These are phyloP conservation scores for Melocanna baccifera DNA, from an alignment of 176 grass and related monocot species.

Conservation along the genomic window DNA sequence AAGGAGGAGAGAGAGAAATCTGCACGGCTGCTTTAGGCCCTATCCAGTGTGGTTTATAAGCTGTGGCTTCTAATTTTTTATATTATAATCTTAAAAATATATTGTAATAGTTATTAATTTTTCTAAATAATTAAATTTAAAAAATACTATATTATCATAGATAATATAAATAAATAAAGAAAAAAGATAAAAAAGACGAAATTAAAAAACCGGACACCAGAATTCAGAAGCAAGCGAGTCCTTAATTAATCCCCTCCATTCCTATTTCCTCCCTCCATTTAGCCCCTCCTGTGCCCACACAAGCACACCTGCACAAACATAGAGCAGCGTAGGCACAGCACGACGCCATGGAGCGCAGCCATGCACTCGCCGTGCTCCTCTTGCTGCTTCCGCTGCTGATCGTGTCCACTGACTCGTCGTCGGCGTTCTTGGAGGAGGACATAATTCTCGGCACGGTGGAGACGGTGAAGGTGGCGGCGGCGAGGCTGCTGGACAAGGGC, in stretches of 20 bases:
- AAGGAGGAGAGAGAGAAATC: neutral
- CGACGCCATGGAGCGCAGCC: neutral
- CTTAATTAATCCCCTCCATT: conserved; percentile 10
- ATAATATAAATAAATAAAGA: too few species aligned
- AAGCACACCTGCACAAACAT: neutral
- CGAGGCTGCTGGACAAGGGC: neutral
- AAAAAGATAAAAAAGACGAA: too few species aligned
- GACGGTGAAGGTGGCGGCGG: neutral
- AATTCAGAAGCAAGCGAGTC: too few species aligned
- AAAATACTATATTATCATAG: too few species aligned
- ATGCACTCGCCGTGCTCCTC: neutral
- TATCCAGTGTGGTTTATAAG: too few species aligned
- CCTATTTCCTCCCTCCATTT: neutral
- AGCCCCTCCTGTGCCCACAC: neutral
- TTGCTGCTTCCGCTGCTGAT: neutral
- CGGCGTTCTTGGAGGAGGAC: conserved; percentile 37
- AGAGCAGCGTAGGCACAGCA: neutral
- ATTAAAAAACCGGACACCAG: too few species aligned
- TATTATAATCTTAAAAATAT: too few species aligned
- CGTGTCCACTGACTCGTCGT: neutral
- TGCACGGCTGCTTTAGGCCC: too few species aligned
- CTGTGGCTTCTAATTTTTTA: too few species aligned
- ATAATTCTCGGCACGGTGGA: neutral
- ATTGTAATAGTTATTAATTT: too few species aligned
- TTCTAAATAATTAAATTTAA: too few species aligned